Evolutionary conservation across 1,139 yeast species (phyloP).

Genomic region (Kazachstania sp.): DNA sequence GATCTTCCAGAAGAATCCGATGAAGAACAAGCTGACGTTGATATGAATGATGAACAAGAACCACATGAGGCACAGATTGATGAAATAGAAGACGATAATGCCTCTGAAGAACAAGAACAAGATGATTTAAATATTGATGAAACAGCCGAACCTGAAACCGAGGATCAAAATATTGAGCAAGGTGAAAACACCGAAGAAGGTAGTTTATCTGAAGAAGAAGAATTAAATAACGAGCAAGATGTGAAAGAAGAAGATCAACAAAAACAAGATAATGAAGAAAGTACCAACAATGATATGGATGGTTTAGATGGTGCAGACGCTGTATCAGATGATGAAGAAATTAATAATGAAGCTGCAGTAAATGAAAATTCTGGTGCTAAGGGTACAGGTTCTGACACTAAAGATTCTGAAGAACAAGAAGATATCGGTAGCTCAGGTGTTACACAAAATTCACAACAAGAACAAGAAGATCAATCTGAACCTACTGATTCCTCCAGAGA

Average conservation of each 20-base stretch:
- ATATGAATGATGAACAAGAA: slow-evolving; percentile 29
- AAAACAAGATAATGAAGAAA: slow-evolving; percentile 18
- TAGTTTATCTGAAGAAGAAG: slow-evolving; percentile 23
- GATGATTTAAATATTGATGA: slow-evolving; percentile 27
- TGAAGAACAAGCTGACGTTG: slow-evolving; percentile 24
- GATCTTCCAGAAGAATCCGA: slow-evolving; percentile 18
- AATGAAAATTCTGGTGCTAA: slow-evolving; percentile 63
- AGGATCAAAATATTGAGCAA: slow-evolving; percentile 27
- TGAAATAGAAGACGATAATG: slow-evolving; percentile 30
- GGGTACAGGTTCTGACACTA: slow-evolving; percentile 72
- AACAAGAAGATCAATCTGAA: slow-evolving; percentile 28
- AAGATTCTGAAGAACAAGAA: slow-evolving; percentile 56
- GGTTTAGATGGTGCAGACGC: slow-evolving; percentile 40
- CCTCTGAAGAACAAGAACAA: slow-evolving; percentile 28
- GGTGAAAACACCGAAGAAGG: slow-evolving; percentile 24
- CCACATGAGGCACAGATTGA: slow-evolving; percentile 10
- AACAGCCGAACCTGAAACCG: slow-evolving; percentile 26
- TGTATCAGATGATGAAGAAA: slow-evolving; percentile 45
- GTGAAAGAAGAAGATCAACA: slow-evolving; percentile 7
- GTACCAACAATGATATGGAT: slow-evolving; percentile 27
- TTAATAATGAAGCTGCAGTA: slow-evolving; percentile 58
- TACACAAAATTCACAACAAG: slow-evolving; percentile 41
- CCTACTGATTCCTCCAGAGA: slow-evolving; percentile 58
- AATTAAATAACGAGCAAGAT: slow-evolving; percentile 23
- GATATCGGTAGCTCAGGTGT: slow-evolving; percentile 64